Percentiles rank a stretch among this genome's conserved stretches.
Evolutionary conservation across 306 rosid genomes (phyloP).

Genomic region (Crotalaria pallida): DNA sequence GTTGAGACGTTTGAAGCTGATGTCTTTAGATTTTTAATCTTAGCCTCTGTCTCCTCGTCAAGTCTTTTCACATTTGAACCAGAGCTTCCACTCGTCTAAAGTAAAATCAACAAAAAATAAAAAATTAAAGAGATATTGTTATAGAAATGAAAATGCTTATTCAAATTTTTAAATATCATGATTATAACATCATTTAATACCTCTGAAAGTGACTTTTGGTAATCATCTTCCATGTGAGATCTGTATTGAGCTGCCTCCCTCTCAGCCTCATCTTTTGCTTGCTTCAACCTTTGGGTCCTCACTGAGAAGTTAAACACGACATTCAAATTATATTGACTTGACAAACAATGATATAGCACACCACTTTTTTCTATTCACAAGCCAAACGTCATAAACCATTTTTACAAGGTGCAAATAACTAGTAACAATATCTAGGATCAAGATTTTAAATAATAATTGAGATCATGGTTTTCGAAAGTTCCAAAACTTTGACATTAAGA

Average conservation of each 20-base stretch:
- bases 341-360: background rate
- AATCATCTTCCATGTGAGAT: slow-evolving; percentile 59
- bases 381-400: background rate
- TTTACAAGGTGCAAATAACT: background rate
- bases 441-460: too few relatives aligned
- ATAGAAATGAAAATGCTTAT: background rate
- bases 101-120: background rate
- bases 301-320: slow-evolving; percentile 30
- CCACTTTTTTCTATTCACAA: too few relatives aligned
- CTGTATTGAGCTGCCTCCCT: slow-evolving; percentile 50
- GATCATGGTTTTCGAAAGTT: too few relatives aligned
- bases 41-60: slow-evolving; percentile 59
- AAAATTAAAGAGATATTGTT: background rate
- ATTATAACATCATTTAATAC: slow-evolving; percentile 20
- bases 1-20: slow-evolving; percentile 42
- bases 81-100: slow-evolving; percentile 54
- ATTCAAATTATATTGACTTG: background rate
- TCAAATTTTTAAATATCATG: background rate
- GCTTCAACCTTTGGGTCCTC: slow-evolving; percentile 59
- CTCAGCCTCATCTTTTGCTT: slow-evolving; percentile 75
- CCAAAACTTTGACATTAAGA: too few relatives aligned
- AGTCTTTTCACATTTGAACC: slow-evolving; percentile 59
- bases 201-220: slow-evolving; percentile 56
- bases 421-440: background rate
- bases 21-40: slow-evolving; percentile 42